Evolutionary conservation across 208 protist genomes (phyloP).

Genomic region (Vickermania spadyakhi): DNA sequence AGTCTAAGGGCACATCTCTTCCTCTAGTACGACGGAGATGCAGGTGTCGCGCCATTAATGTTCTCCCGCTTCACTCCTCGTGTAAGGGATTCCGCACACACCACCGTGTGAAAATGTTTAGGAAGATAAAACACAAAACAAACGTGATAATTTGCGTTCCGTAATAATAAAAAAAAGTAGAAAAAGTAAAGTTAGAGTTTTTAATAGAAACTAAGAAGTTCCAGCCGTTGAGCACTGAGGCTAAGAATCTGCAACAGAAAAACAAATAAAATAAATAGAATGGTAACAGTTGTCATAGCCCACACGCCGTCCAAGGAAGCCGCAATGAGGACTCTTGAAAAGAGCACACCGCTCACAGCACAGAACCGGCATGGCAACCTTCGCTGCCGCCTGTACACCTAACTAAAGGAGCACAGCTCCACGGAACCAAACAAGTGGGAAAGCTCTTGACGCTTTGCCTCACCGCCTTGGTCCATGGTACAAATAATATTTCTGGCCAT

Average conservation of each 20-base stretch:
- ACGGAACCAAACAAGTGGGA: constrained; percentile 34
- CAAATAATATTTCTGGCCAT: background rate
- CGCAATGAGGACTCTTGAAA: constrained; percentile 70
- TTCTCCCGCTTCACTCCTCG: constrained; percentile 6
- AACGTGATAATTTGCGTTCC: no score
- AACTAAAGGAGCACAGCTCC: constrained; percentile 45
- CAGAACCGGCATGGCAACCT: constrained; percentile 80
- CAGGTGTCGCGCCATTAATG: constrained; percentile 7
- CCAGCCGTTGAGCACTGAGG: no score
- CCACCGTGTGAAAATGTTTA: background rate
- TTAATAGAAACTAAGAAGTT: no score
- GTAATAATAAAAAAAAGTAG: no score
- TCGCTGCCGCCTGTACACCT: constrained; percentile 56
- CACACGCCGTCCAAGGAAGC: constrained; percentile 73
- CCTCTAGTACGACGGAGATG: background rate
- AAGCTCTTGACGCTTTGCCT: constrained; percentile 26
- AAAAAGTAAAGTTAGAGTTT: no score
- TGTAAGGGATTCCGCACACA: constrained; percentile 17
- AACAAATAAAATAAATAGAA: constrained; percentile 44
- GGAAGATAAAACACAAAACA: constrained; percentile 1
- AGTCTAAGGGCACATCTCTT: constrained; percentile 10
- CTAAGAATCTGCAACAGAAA: constrained; percentile 18
- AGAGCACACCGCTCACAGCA: constrained; percentile 67
- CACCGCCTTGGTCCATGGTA: background rate
- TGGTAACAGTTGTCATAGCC: constrained; percentile 70